Evolutionary conservation across 192 early-diverging fungal genomes (phyloP), one percentile per base, ranked within the genome.

Genomic region (Coemansia sp.): DNA sequence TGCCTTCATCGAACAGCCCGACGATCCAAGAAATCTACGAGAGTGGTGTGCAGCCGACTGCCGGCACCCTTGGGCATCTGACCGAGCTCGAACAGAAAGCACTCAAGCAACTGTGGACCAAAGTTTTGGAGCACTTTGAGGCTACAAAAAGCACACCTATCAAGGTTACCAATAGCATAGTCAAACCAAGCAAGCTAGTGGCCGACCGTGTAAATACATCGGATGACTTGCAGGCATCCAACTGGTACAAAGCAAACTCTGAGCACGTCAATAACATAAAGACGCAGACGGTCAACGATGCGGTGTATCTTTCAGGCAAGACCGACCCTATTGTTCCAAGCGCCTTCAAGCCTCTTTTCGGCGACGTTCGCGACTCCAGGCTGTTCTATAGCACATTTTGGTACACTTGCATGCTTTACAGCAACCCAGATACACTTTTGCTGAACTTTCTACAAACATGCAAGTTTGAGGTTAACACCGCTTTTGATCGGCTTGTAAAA

Each of bases 361-460:
- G 60, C 42, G 59, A 62, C 43, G 19, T 34, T 1, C 38, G 27
- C 0, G 33, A 46, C 18, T 40, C 29, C 28, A 40, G 71, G 14
- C 40, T 22, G 24, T 73, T 73, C 19, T 14, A 26, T 42, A 61
- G 52, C 27, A 50, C 59, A 10, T 67, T 73, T 35, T 73, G 71
- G 71, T 59, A 56, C 28, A 57, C 71, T 4, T 48, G 52, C 23
- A 58, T 66, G 41, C 46, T 57, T 3, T 34, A 58, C 38, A 46
- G 78, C 38, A 76, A 83, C 46, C 86, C 84, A 6, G 91, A 94
- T 63, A 45, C 81, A 1, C 63, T 87, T 14, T 18, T 87, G 17
- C 69, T 91, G 25, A 75, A 84, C 19, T 93, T 90, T 54, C 62
- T 94, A 30, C 78, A 87, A 26, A 88, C 89, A 8, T 72, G 85